Percentiles rank a stretch among this genome's conserved stretches.
These are phyloP conservation scores for Verbena officinalis DNA, from an alignment of 257 asterid genomes.

Conservation along the genomic window DNA sequence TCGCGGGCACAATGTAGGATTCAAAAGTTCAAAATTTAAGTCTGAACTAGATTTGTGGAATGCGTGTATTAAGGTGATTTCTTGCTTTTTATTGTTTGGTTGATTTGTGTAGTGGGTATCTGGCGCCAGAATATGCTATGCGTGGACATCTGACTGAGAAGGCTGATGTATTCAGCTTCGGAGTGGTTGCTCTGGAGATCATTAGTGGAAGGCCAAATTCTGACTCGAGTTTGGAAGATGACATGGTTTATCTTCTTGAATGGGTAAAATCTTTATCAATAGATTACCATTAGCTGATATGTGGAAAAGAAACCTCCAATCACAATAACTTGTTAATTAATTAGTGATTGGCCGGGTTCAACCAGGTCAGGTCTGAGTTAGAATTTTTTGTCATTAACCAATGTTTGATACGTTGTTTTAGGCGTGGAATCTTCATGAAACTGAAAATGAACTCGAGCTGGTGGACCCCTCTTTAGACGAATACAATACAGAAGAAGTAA, in stretches of 20 bases:
- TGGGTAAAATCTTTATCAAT: conserved; percentile 36
- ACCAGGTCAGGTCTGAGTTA: too few species aligned
- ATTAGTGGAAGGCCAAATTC: conserved; percentile 50
- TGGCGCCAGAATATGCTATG: conserved; percentile 70
- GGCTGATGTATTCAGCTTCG: conserved; percentile 66
- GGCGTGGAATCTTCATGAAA: conserved; percentile 60
- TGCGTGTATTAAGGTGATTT: background rate
- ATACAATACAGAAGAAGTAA: conserved; percentile 45
- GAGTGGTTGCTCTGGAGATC: conserved; percentile 51
- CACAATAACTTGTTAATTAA: too few species aligned
- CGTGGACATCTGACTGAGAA: conserved; percentile 61
- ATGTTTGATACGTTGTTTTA: conserved; percentile 10
- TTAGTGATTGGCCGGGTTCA: too few species aligned
- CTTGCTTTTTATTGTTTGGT: background rate
- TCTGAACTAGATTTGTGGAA: background rate
- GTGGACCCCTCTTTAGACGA: conserved; percentile 45
- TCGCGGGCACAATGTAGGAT: conserved; percentile 64
- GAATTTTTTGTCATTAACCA: too few species aligned
- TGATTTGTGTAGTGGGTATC: conserved; percentile 43
- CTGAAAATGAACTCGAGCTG: conserved; percentile 40
- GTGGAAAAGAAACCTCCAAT: background rate
- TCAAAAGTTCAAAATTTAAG: background rate
- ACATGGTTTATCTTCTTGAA: conserved; percentile 49
- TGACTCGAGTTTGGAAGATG: conserved; percentile 35
- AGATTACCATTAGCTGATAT: background rate